A percentile compares a stretch with the other conserved stretches of the same genome.
These are phyloP conservation scores for apple (Malus domestica) DNA, from an alignment of 306 rosid genomes.

Conservation along the genomic window DNA sequence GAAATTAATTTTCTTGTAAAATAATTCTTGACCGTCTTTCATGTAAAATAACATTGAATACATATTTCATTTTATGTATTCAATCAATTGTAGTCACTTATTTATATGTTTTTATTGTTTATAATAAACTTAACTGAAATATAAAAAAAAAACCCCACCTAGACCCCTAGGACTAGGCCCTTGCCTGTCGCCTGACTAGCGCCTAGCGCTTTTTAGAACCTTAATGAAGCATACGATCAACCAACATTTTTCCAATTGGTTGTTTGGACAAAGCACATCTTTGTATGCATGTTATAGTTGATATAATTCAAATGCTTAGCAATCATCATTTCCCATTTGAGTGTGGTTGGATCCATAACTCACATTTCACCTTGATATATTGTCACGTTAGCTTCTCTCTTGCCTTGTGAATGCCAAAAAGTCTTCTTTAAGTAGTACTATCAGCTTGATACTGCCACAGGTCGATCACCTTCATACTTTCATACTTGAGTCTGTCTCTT, in stretches of 20 bases:
- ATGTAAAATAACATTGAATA: too few relatives aligned
- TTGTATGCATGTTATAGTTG: neutral
- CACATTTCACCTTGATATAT: neutral
- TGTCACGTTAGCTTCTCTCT: neutral
- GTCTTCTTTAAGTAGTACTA: neutral
- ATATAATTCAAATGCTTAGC: neutral
- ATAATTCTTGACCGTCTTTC: too few relatives aligned
- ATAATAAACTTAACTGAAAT: too few relatives aligned
- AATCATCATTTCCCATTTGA: neutral
- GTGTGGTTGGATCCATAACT: neutral
- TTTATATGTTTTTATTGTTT: too few relatives aligned
- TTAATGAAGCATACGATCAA: too few relatives aligned
- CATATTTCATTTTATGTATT: too few relatives aligned
- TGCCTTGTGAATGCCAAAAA: neutral
- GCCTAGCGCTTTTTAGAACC: too few relatives aligned
- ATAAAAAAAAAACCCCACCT: too few relatives aligned
- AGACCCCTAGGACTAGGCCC: too few relatives aligned
- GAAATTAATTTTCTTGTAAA: too few relatives aligned
- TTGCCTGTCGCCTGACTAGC: too few relatives aligned
- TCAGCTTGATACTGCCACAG: neutral
- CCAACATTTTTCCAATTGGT: neutral
- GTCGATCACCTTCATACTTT: neutral
- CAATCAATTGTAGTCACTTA: too few relatives aligned
- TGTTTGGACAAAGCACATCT: neutral
- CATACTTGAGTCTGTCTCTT: neutral